Conservation (phyloP, 768 basidiomycete genomes). For the Pleurotus djamor region DNA sequence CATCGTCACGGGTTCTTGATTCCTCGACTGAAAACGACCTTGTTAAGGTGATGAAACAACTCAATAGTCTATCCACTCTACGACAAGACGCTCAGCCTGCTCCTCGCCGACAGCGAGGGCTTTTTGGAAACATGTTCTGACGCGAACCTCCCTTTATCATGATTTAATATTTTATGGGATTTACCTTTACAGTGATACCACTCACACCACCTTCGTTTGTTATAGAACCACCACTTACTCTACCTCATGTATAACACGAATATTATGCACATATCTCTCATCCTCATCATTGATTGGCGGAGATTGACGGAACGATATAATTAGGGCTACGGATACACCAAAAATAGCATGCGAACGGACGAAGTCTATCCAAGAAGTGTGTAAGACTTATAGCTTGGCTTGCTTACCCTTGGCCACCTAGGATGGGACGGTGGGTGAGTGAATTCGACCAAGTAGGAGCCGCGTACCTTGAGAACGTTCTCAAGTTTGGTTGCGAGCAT, state of each 20-base stretch:
- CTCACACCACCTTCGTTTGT: background rate
- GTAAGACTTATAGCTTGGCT: background rate
- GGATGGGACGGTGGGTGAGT: constrained; percentile 16
- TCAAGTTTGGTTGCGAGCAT: constrained; percentile 95
- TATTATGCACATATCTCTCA: too few relatives aligned
- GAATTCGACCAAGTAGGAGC: background rate
- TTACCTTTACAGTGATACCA: background rate
- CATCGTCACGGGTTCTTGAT: background rate
- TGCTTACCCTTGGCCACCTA: background rate
- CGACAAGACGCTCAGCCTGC: constrained; percentile 79
- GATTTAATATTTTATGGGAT: background rate
- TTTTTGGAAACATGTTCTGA: constrained; percentile 76
- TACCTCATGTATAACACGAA: background rate
- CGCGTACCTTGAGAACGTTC: constrained; percentile 70
- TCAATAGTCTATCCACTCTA: constrained; percentile 88
- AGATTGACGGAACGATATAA: constrained; percentile 1
- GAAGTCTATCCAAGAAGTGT: background rate
- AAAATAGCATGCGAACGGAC: background rate
- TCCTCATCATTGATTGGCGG: too few relatives aligned
- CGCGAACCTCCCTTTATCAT: background rate
- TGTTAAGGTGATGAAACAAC: constrained; percentile 87
- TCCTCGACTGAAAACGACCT: background rate
- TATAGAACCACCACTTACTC: constrained; percentile 9
- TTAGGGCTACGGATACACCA: background rate
- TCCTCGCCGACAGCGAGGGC: constrained; percentile 70